A percentile compares a stretch with the other conserved stretches of the same genome.
These are phyloP conservation scores for Vitis rupestris DNA, from an alignment of 164 flowering plant genomes.

Conservation along the genomic window DNA sequence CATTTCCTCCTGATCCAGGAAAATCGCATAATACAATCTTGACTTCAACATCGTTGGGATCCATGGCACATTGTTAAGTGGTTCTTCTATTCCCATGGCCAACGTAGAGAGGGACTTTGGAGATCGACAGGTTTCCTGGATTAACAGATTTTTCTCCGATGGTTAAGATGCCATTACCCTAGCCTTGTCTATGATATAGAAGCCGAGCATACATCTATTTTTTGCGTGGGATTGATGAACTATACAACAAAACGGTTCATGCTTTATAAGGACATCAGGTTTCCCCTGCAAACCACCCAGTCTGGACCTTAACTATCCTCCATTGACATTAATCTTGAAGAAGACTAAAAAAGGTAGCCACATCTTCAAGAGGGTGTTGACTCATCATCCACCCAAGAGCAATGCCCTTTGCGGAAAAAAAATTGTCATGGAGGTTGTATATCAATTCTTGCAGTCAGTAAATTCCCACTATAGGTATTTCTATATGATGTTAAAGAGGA, in stretches of 20 bases:
- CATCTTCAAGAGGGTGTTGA: constrained; percentile 26
- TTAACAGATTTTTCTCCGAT: neutral
- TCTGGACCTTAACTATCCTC: constrained; percentile 35
- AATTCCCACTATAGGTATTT: too few relatives aligned
- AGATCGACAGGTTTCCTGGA: constrained; percentile 25
- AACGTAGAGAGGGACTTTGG: constrained; percentile 34
- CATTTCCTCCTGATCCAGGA: too few relatives aligned
- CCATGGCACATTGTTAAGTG: too few relatives aligned
- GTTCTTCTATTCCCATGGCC: neutral
- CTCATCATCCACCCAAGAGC: neutral
- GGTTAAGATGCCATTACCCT: constrained; percentile 44
- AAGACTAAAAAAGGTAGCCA: constrained; percentile 16
- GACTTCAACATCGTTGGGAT: too few relatives aligned
- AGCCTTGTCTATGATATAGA: constrained; percentile 40
- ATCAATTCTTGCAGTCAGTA: too few relatives aligned
- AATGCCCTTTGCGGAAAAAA: too few relatives aligned
- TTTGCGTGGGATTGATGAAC: constrained; percentile 26
- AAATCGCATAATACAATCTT: too few relatives aligned
- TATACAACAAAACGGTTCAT: constrained; percentile 28
- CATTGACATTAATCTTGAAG: constrained; percentile 25
- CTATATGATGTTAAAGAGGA: too few relatives aligned
- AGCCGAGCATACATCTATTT: constrained; percentile 27
- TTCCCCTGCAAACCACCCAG: constrained; percentile 21
- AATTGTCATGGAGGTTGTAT: too few relatives aligned
- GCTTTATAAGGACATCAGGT: constrained; percentile 19